A percentile compares a stretch with the other conserved stretches of the same genome.
phyloP scores from a whole-genome alignment of 805 yeast species.

The Sugiyamaella boreocaroliniensis region DNA sequence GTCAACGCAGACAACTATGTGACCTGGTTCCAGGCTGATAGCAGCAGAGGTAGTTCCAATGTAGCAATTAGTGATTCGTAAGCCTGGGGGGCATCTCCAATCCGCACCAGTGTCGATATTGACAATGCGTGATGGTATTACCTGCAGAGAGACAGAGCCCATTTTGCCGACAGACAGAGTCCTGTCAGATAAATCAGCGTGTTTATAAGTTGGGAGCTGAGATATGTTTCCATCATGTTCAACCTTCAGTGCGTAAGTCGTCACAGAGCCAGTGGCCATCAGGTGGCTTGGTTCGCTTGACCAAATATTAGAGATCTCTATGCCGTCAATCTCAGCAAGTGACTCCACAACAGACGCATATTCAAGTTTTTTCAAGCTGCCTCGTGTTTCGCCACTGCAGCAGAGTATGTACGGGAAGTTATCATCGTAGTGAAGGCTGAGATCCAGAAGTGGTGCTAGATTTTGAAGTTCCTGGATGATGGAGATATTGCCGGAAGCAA shows the following conservation, averaged over 20 bases:
- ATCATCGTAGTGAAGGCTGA: not conserved
- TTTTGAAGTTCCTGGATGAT: constrained; percentile 7
- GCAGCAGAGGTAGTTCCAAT: not conserved
- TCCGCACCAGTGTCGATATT: not conserved
- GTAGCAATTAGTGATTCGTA: not conserved
- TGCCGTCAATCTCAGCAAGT: not conserved
- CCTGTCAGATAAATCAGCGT: not conserved
- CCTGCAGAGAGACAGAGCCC: not conserved
- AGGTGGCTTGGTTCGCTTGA: not conserved
- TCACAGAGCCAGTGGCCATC: not conserved
- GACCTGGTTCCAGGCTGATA: not conserved
- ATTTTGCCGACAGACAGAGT: not conserved
- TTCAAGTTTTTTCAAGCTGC: not conserved
- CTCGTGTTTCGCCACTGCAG: not conserved
- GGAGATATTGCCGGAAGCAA: not conserved
- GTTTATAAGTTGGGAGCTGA: not conserved
- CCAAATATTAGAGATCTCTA: not conserved
- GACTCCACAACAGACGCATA: not conserved
- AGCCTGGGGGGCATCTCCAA: not conserved
- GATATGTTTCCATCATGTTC: not conserved
- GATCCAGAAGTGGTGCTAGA: constrained; percentile 10
- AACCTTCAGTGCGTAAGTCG: not conserved
- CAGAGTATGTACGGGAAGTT: not conserved
- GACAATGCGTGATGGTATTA: not conserved
- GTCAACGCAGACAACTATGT: not conserved